Conservation (phyloP, 257 asterid genomes). For the Verbena officinalis region DNA sequence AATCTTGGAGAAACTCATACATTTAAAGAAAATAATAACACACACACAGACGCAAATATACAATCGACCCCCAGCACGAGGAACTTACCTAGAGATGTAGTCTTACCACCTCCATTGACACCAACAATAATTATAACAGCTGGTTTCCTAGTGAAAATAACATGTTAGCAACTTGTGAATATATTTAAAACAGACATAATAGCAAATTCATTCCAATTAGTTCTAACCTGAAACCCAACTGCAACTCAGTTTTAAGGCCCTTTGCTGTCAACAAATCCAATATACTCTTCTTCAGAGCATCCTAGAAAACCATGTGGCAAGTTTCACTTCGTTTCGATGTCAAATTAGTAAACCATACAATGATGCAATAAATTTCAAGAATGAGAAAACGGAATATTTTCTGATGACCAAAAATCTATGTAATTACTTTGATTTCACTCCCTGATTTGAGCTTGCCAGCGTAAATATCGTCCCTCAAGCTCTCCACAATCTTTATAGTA, state of each 20-base stretch:
- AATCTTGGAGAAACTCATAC: too few species aligned
- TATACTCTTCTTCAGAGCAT: conserved; percentile 76
- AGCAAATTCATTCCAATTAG: conserved; percentile 24
- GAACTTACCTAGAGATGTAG: conserved; percentile 90
- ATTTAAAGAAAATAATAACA: background rate
- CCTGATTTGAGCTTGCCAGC: conserved; percentile 94
- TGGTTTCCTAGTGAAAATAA: conserved; percentile 68
- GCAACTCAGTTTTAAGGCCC: conserved; percentile 81
- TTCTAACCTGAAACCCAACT: conserved; percentile 83
- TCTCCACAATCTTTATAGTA: conserved; percentile 86
- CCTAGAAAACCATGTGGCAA: conserved; percentile 46
- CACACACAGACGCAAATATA: background rate
- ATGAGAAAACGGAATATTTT: conserved; percentile 1
- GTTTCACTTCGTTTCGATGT: conserved; percentile 23
- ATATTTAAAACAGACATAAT: background rate
- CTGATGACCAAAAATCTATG: background rate
- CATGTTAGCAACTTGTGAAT: conserved; percentile 28
- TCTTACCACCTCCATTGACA: conserved; percentile 99
- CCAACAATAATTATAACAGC: conserved; percentile 96
- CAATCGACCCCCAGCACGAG: background rate
- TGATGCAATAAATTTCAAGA: conserved; percentile 5
- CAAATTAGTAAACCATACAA: background rate
- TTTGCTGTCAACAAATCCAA: conserved; percentile 76
- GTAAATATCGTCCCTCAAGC: conserved; percentile 89
- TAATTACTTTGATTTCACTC: conserved; percentile 77